These are phyloP conservation scores for Biscogniauxia mediterranea DNA, from an alignment of 2,329 filamentous ascomycete species.

Conservation along the genomic window DNA sequence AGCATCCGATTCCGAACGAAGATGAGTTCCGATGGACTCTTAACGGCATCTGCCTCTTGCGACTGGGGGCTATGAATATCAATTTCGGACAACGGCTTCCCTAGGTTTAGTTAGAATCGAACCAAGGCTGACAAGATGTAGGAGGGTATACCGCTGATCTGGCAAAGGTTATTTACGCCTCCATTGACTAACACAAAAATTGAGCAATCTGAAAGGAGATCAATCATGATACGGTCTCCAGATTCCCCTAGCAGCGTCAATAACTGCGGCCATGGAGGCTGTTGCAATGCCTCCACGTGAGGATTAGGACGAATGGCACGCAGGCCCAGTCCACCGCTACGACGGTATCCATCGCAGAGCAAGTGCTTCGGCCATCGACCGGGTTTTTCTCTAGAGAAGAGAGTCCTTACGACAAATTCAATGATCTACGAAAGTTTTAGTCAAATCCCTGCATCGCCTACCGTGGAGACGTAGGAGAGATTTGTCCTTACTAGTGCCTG, in stretches of 20 bases:
- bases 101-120: slow-evolving; percentile 32
- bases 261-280: slow-evolving; percentile 71
- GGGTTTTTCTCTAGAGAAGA: slow-evolving; percentile 62
- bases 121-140: background rate
- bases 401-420: slow-evolving; percentile 72
- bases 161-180: slow-evolving; percentile 66
- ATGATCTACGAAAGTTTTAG: slow-evolving; percentile 57
- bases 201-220: slow-evolving; percentile 73
- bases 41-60: slow-evolving; percentile 14
- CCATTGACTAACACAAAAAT: slow-evolving; percentile 66
- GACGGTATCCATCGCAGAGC: slow-evolving; percentile 80
- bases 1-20: slow-evolving; percentile 84
- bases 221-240: slow-evolving; percentile 74
- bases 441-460: slow-evolving; percentile 11
- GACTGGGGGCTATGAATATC: slow-evolving; percentile 24
- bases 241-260: slow-evolving; percentile 71
- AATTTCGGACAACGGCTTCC: slow-evolving; percentile 50
- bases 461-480: background rate
- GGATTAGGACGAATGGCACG: slow-evolving; percentile 64
- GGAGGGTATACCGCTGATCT: slow-evolving; percentile 68
- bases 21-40: slow-evolving; percentile 57
- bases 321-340: slow-evolving; percentile 50
- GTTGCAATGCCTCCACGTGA: slow-evolving; percentile 67
- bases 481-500: slow-evolving; percentile 60
- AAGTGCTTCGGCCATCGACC: slow-evolving; percentile 65